Percentiles rank a stretch among this genome's conserved stretches.
These are phyloP conservation scores for Gomphus bonarii DNA, from an alignment of 1,284 basidiomycete species.

Conservation along the genomic window DNA sequence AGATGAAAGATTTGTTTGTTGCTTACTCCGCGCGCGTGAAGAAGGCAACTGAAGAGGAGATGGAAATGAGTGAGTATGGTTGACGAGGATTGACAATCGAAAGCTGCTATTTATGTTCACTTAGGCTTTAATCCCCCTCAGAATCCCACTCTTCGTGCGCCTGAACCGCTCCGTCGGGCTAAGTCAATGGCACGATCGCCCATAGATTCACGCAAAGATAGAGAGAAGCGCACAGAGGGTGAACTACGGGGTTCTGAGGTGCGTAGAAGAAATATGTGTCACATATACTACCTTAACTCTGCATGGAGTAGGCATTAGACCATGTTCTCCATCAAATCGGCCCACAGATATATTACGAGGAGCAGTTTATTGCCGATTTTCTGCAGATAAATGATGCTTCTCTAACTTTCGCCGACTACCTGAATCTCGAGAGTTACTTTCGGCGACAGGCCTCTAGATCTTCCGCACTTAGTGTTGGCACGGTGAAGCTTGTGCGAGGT, in stretches of 20 bases:
- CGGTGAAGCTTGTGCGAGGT: slow-evolving; percentile 71
- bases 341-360: slow-evolving; percentile 71
- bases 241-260: slow-evolving; percentile 64
- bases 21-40: slow-evolving; percentile 53
- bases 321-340: slow-evolving; percentile 70
- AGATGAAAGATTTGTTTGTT: slow-evolving; percentile 68
- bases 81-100: not conserved
- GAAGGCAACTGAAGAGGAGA: slow-evolving; percentile 60
- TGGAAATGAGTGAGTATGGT: slow-evolving; percentile 45
- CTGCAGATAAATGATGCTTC: slow-evolving; percentile 84
- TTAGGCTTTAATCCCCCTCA: slow-evolving; percentile 33
- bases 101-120: slow-evolving; percentile 9
- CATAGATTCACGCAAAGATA: slow-evolving; percentile 52
- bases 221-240: slow-evolving; percentile 36
- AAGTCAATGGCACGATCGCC: slow-evolving; percentile 69
- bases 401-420: slow-evolving; percentile 93
- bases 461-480: slow-evolving; percentile 54
- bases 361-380: slow-evolving; percentile 86
- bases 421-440: slow-evolving; percentile 92
- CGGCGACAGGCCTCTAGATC: slow-evolving; percentile 78
- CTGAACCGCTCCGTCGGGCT: slow-evolving; percentile 57
- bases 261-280: slow-evolving; percentile 14
- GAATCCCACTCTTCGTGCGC: slow-evolving; percentile 33
- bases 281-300: slow-evolving; percentile 1
- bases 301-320: slow-evolving; percentile 51